A percentile compares a stretch with the other conserved stretches of the same genome.
These are phyloP conservation scores for Penicillium flavigenum DNA, from an alignment of 495 filamentous ascomycete genomes.

Conservation along the genomic window DNA sequence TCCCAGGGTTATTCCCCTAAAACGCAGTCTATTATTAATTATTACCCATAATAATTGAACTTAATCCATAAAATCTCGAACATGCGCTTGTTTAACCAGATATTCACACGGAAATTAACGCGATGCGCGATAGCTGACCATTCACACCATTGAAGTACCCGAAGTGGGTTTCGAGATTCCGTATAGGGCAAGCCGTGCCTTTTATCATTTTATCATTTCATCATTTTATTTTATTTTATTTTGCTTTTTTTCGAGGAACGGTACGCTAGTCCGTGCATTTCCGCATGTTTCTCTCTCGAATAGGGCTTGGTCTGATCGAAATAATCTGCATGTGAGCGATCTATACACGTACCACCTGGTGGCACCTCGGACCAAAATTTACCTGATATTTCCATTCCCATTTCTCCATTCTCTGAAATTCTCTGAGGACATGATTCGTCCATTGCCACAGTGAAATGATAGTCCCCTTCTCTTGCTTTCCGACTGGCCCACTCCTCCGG, in stretches of 20 bases:
- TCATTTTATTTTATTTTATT: not conserved
- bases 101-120: not conserved
- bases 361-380: not conserved
- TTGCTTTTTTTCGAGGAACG: not conserved
- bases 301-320: constrained; percentile 12
- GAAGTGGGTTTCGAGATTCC: not conserved
- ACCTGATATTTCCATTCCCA: not conserved
- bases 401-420: not conserved
- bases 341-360: constrained; percentile 16
- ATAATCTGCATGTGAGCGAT: constrained; percentile 6
- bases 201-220: not conserved
- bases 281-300: not conserved
- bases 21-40: too few species aligned
- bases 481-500: constrained; percentile 4
- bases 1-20: not conserved
- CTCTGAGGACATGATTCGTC: not conserved
- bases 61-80: not conserved
- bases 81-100: not conserved
- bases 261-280: constrained; percentile 15
- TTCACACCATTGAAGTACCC: not conserved
- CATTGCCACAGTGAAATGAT: not conserved
- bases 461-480: constrained; percentile 1
- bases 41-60: too few species aligned
- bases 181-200: constrained; percentile 1
- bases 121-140: constrained; percentile 2